Conservation (phyloP, 495 filamentous ascomycete species). For the Penicillium cosmopolitanum region DNA sequence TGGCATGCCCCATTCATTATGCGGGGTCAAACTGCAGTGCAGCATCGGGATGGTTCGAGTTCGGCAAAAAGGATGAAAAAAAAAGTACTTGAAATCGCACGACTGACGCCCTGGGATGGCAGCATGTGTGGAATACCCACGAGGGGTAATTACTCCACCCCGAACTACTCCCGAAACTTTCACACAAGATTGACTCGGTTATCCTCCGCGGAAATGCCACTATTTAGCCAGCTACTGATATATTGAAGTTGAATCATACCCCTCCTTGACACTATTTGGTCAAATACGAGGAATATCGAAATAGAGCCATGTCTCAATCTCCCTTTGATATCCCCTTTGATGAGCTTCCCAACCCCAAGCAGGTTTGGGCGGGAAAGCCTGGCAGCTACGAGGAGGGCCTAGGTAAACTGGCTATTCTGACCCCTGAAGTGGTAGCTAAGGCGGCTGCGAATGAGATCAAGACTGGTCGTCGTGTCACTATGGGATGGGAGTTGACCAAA, state of each 20-base stretch:
- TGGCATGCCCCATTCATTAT: neutral
- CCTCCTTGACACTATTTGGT: neutral
- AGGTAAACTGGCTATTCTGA: constrained; percentile 46
- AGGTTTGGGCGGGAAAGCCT: constrained; percentile 48
- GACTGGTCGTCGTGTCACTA: constrained; percentile 41
- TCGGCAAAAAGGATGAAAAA: neutral
- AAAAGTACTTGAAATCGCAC: neutral
- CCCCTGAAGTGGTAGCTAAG: constrained; percentile 43
- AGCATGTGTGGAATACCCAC: neutral
- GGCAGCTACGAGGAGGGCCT: constrained; percentile 48
- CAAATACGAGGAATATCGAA: neutral
- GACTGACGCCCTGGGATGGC: neutral
- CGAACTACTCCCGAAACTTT: neutral
- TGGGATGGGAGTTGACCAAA: constrained; percentile 51
- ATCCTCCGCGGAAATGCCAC: neutral
- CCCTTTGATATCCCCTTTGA: constrained; percentile 41
- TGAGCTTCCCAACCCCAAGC: constrained; percentile 45
- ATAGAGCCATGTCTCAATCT: constrained; percentile 23
- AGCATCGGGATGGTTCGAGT: neutral
- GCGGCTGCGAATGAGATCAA: constrained; percentile 43
- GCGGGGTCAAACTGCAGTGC: neutral
- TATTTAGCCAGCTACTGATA: constrained; percentile 1
- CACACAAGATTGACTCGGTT: constrained; percentile 1
- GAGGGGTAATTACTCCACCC: neutral
- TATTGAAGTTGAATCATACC: neutral